Evolutionary conservation across 139 green algal genomes (phyloP), one percentile per base, ranked within the genome.

Genomic region (Coelastrella sp.): DNA sequence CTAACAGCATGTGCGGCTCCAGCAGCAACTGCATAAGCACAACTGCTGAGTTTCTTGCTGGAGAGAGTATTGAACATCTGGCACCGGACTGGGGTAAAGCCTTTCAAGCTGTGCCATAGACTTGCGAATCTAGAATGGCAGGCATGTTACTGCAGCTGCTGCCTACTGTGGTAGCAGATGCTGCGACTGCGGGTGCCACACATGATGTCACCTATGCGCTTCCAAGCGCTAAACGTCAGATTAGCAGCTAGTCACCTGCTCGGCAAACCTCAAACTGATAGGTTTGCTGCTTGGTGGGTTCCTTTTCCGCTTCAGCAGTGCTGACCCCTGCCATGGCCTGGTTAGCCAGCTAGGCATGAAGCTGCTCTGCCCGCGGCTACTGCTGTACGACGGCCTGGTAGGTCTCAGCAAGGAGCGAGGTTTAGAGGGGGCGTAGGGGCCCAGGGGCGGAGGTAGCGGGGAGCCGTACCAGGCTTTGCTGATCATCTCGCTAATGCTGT

Each of bases 381-480:
- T 8, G 14, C 17, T 23, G 3, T n/a, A 23, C 14, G 16, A 32
- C 16, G n/a, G 68, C 68, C 68, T 76, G 68, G 7, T n/a, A 23
- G 16, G 16, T 22, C 68, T 76, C 68, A 76, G 68, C 68, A 76
- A 10, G 17, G 68, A 76, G 17, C 68, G 68, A 76, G 68, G 68
- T 76, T 76, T 76, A 76, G 68, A 76, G 16, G 68, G 68, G 17
- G 68, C 68, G 68, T 76, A 76, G 68, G 68, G 68, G 8, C 68
- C 68, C 6, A 76, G 17, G 5, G 68, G 68, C 5, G 68, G 68
- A 32, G 68, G 68, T 76, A 76, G 6, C 17, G 68, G 68, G 16
- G 68, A 76, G 3, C 68, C 68, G 4, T 76, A 76, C 68, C 68
- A 76, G n/a, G 68, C 68, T 76, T 76, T 76, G 68, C 68, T 76